These are phyloP conservation scores for Lichtheimia ornata DNA, from an alignment of 371 early-diverging fungal genomes.

Conservation along the genomic window DNA sequence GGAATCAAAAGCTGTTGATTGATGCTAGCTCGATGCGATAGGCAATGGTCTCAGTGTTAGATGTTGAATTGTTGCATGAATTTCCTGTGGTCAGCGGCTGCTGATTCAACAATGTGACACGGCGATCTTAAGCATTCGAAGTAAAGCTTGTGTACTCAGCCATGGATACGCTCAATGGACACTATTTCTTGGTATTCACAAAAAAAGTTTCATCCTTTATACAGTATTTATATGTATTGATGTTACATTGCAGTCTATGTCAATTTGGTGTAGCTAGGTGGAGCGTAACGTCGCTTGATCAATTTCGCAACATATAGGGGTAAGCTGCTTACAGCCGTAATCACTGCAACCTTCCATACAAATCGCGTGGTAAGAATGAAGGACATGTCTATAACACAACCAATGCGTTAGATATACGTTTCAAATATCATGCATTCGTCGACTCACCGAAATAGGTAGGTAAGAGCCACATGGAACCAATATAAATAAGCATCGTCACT, in stretches of 20 bases:
- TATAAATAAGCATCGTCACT: conserved; percentile 79
- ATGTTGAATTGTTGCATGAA: too few relatives aligned
- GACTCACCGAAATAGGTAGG: conserved; percentile 87
- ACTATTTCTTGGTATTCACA: too few relatives aligned
- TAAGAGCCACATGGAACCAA: conserved; percentile 86
- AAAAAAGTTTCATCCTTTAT: neutral
- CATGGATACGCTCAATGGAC: too few relatives aligned
- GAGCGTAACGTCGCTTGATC: conserved; percentile 70
- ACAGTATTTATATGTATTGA: neutral
- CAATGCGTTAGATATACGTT: too few relatives aligned
- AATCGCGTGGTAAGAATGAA: conserved; percentile 87
- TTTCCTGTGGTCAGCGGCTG: too few relatives aligned
- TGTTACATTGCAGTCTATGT: conserved; percentile 18
- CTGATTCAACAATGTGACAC: too few relatives aligned
- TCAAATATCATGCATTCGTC: too few relatives aligned
- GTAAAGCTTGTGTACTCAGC: too few relatives aligned
- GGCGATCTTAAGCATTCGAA: too few relatives aligned
- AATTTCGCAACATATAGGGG: conserved; percentile 82
- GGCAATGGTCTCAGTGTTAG: too few relatives aligned
- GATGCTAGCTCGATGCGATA: too few relatives aligned
- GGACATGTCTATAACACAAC: conserved; percentile 59
- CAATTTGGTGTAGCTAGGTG: conserved; percentile 76
- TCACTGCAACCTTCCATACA: conserved; percentile 89
- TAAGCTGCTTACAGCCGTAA: conserved; percentile 85
- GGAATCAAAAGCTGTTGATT: too few relatives aligned